phyloP scores from a whole-genome alignment of 1,139 yeast genomes.

The Hansenula sp. region DNA sequence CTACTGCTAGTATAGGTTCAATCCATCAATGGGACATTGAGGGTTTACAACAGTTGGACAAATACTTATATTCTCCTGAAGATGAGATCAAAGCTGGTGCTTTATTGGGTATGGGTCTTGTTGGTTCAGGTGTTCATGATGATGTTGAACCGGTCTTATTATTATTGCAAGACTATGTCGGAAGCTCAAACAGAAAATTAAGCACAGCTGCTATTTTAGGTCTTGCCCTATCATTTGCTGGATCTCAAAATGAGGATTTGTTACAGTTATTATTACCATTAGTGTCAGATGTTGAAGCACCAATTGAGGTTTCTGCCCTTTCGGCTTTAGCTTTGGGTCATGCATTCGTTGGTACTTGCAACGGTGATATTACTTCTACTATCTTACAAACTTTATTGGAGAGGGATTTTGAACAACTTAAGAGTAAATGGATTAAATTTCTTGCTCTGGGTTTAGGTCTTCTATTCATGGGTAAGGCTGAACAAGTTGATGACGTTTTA shows the following conservation, averaged over 20 bases:
- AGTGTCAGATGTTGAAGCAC: constrained; percentile 71
- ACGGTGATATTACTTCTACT: constrained; percentile 89
- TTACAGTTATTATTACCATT: constrained; percentile 77
- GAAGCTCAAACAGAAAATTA: constrained; percentile 46
- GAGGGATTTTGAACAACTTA: constrained; percentile 71
- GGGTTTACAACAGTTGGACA: constrained; percentile 87
- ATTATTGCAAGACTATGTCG: constrained; percentile 77
- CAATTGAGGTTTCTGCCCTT: constrained; percentile 77
- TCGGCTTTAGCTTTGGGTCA: constrained; percentile 94
- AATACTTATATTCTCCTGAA: constrained; percentile 81
- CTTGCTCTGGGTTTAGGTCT: constrained; percentile 91
- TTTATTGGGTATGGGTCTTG: constrained; percentile 88
- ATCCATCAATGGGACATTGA: constrained; percentile 92
- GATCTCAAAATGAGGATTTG: constrained; percentile 85
- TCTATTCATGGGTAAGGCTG: constrained; percentile 90
- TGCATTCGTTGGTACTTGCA: constrained; percentile 92
- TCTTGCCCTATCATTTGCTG: constrained; percentile 92
- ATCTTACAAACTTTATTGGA: constrained; percentile 88
- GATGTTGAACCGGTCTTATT: constrained; percentile 93
- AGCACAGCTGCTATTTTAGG: constrained; percentile 86
- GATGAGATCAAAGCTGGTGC: constrained; percentile 96
- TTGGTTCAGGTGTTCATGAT: constrained; percentile 93
- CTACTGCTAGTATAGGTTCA: constrained; percentile 91
- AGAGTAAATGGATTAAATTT: constrained; percentile 84
- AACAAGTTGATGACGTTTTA: constrained; percentile 90